Evolutionary conservation across 352 stramenopile species (phyloP).

Genomic region (Phytophthora meadii): DNA sequence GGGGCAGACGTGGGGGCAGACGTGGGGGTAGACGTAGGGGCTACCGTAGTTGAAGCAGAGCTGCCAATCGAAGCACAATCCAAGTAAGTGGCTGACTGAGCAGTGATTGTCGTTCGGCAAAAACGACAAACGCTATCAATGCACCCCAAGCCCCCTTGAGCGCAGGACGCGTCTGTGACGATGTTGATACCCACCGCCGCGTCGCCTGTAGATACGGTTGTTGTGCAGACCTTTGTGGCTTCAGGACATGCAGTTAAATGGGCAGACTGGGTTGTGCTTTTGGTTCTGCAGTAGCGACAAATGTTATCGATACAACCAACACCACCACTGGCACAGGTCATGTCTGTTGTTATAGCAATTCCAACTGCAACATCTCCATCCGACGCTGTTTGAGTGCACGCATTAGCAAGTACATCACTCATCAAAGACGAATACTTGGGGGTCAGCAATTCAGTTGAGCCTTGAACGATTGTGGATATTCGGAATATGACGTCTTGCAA

Average conservation of each 20-base stretch:
- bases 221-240: constrained; percentile 8
- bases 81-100: constrained; percentile 23
- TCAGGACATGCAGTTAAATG: constrained; percentile 25
- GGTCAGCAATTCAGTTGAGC: too few relatives aligned
- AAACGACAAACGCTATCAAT: constrained; percentile 34
- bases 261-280: constrained; percentile 18
- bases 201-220: constrained; percentile 28
- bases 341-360: constrained; percentile 34
- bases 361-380: constrained; percentile 29
- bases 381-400: constrained; percentile 23
- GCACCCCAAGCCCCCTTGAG: constrained; percentile 33
- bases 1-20: neutral
- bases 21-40: neutral
- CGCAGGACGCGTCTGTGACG: constrained; percentile 33
- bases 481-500: too few relatives aligned
- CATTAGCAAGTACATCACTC: neutral
- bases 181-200: constrained; percentile 32
- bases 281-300: constrained; percentile 26
- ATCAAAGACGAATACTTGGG: too few relatives aligned
- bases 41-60: constrained; percentile 1
- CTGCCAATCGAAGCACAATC: neutral
- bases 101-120: constrained; percentile 33
- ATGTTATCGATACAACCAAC: constrained; percentile 22
- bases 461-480: too few relatives aligned
- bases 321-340: constrained; percentile 21